Evolutionary conservation across 371 early-diverging fungal genomes (phyloP), one percentile per base, ranked within the genome.

Genomic region (Choanephora cucurbitarum): DNA sequence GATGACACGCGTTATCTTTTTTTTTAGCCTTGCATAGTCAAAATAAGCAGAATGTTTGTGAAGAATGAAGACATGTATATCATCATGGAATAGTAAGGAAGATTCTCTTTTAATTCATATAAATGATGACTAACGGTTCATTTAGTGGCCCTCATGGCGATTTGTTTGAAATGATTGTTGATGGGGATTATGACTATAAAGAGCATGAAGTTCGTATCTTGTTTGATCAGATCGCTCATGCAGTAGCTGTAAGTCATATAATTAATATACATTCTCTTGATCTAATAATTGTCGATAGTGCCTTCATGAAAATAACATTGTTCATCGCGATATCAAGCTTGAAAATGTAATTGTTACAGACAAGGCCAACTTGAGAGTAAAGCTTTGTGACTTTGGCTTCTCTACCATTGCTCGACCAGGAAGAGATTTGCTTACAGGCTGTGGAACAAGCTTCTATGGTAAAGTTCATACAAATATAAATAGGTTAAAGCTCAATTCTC

Each of bases 321-420:
- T 90, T 23, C 94, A 93, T 58, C 66, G 94, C 45, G 85, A 84
- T 60, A 81, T 86, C 60, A 84, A 87, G 69, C 86, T 88, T 49
- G 89, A 91, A 61, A 91, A 89, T 52, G 79, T 91, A 14, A 81
- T 89, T 46, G 62, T 88, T 31, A 52, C 52, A 28, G 57, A 62
- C 28, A 42, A 53, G 24, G 42, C 52, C 28, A 42, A 43, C 6
- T 37, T 62, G 14, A 23, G 14, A 11, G 63, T 57, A 13, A 62
- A 62, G 21, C n/a, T 62, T 1, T 57, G 57, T 14, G 63, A 62
- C 44, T 62, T 62, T 31, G 63, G 63, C 0, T 14, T 62, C 28
- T 56, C 57, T 0, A 57, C 57, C 23, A 57, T 56, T 44, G 22
- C 45, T 17, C 42, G 42, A 6, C 15, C 33, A n/a, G 52, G 44